These are phyloP conservation scores for Medicago truncatula DNA, from an alignment of 306 rosid genomes.

Conservation along the genomic window DNA sequence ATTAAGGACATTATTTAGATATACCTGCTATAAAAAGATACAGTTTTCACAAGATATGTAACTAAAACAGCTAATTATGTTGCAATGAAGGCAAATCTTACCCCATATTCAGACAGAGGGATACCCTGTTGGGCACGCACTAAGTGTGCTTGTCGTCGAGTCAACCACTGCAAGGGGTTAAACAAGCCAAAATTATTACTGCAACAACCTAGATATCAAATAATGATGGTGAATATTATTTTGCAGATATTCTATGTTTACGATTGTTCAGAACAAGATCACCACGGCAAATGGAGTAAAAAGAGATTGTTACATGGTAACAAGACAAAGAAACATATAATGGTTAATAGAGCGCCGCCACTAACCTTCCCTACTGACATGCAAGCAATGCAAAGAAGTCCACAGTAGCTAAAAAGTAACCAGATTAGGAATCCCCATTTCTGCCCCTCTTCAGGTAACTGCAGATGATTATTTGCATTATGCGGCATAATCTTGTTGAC, in stretches of 20 bases:
- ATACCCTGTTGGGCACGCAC: slow-evolving; percentile 97
- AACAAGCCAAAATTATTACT: slow-evolving; percentile 43
- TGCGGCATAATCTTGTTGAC: slow-evolving; percentile 32
- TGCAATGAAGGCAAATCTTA: slow-evolving; percentile 46
- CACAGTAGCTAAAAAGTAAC: slow-evolving; percentile 97
- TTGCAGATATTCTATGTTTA: slow-evolving; percentile 8
- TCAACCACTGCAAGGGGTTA: slow-evolving; percentile 74
- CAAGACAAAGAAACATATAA: slow-evolving; percentile 18
- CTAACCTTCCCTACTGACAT: slow-evolving; percentile 93
- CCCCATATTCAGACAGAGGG: slow-evolving; percentile 96
- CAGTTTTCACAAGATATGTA: slow-evolving; percentile 24
- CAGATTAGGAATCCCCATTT: slow-evolving; percentile 99
- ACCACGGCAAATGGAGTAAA: slow-evolving; percentile 30
- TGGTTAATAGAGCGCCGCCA: slow-evolving; percentile 23
- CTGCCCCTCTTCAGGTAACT: slow-evolving; percentile 93
- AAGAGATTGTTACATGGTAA: slow-evolving; percentile 25
- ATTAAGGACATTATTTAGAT: slow-evolving; percentile 19
- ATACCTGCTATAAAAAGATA: slow-evolving; percentile 1
- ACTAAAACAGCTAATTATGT: slow-evolving; percentile 1
- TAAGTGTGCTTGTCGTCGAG: slow-evolving; percentile 92
- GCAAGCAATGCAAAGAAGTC: slow-evolving; percentile 84
- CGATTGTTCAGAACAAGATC: slow-evolving; percentile 13
- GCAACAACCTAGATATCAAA: slow-evolving; percentile 32
- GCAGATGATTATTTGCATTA: slow-evolving; percentile 48
- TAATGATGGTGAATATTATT: neutral